phyloP scores from a whole-genome alignment of 192 early-diverging fungal genomes.

The Blastocladiella britannica region DNA sequence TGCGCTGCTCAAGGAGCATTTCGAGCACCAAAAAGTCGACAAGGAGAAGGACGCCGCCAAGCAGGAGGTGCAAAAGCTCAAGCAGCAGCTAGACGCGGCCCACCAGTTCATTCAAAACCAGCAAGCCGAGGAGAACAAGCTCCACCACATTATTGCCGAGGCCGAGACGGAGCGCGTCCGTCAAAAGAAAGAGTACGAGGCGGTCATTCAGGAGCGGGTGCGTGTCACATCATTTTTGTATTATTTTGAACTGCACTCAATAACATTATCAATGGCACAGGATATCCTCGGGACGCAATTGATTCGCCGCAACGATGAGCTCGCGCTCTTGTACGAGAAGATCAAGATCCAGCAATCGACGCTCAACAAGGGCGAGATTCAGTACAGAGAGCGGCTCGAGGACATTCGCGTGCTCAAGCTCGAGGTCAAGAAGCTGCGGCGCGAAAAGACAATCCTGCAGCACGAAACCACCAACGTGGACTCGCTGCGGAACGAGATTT shows the following conservation, averaged over 20 bases:
- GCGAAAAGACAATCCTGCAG: constrained; percentile 36
- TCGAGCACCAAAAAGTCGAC: constrained; percentile 34
- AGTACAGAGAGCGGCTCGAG: constrained; percentile 35
- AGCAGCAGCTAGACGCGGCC: constrained; percentile 24
- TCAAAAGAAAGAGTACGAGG: constrained; percentile 37
- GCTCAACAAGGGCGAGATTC: constrained; percentile 37
- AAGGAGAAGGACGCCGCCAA: constrained; percentile 36
- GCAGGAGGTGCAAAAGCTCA: constrained; percentile 27
- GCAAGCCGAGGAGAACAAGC: constrained; percentile 32
- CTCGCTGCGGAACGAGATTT: constrained; percentile 26
- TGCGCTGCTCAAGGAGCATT: constrained; percentile 32
- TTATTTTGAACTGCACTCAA: neutral
- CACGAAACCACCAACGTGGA: constrained; percentile 36
- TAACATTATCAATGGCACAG: too few relatives aligned
- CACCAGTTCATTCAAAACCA: constrained; percentile 30
- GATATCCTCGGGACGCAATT: constrained; percentile 38
- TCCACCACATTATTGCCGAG: constrained; percentile 29
- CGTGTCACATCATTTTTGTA: neutral
- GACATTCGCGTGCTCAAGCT: constrained; percentile 38
- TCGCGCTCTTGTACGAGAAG: constrained; percentile 38
- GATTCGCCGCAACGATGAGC: constrained; percentile 34
- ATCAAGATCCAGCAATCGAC: constrained; percentile 39
- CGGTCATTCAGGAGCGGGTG: constrained; percentile 31
- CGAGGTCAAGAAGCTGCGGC: constrained; percentile 32
- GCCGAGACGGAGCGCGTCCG: constrained; percentile 25